These are phyloP conservation scores for Aspergillus egyptiacus DNA, from an alignment of 495 filamentous ascomycete genomes.

Conservation along the genomic window DNA sequence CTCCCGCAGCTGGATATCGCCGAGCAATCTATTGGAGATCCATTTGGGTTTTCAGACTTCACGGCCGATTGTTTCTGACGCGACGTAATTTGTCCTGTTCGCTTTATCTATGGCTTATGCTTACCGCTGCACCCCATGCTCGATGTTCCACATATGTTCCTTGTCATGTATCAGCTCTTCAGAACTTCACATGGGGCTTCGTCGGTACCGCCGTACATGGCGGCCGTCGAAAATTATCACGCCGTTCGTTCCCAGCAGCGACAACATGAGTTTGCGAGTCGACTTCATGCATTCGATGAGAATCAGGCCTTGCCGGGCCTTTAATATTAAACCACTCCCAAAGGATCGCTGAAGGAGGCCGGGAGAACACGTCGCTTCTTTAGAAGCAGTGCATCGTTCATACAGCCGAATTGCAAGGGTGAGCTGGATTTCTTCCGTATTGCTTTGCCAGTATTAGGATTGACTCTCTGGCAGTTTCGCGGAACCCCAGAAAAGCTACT, in stretches of 20 bases:
- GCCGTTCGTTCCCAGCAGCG: too few relatives aligned
- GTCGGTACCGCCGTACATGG: too few relatives aligned
- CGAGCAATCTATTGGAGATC: constrained; percentile 5
- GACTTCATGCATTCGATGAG: background rate
- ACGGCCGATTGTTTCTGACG: constrained; percentile 14
- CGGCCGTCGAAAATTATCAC: too few relatives aligned
- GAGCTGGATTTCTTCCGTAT: background rate
- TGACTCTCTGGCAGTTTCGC: background rate
- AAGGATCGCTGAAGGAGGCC: too few relatives aligned
- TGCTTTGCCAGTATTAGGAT: background rate
- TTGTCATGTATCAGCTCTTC: background rate
- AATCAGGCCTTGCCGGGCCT: background rate
- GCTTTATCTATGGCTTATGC: background rate
- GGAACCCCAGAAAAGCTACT: background rate
- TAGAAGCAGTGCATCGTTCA: background rate
- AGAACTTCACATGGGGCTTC: background rate
- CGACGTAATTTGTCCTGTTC: background rate
- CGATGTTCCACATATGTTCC: background rate
- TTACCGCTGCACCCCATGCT: background rate
- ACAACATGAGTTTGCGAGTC: background rate
- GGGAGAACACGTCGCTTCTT: too few relatives aligned
- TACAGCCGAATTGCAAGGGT: background rate
- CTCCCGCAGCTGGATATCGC: background rate
- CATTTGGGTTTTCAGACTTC: constrained; percentile 18
- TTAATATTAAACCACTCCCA: too few relatives aligned